These are phyloP conservation scores for Zymoseptoria crescenta DNA, from an alignment of 2,329 filamentous ascomycete genomes.

Conservation along the genomic window DNA sequence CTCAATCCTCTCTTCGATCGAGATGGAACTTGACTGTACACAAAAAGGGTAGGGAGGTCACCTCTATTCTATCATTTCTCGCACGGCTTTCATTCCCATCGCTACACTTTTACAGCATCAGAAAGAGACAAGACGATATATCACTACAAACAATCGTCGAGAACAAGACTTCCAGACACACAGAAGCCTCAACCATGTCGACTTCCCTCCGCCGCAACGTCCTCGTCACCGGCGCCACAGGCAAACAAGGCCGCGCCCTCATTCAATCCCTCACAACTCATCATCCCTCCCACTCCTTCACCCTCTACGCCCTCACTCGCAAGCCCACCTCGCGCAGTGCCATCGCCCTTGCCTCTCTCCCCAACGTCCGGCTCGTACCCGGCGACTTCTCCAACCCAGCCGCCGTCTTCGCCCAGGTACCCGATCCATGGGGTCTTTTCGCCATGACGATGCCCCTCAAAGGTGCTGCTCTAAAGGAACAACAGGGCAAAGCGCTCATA, in stretches of 20 bases:
- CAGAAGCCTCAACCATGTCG: constrained; percentile 1
- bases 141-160: neutral
- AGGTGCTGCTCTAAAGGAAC: constrained; percentile 36
- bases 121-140: neutral
- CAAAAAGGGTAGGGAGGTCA: neutral
- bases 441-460: constrained; percentile 17
- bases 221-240: constrained; percentile 40
- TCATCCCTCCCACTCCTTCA: constrained; percentile 22
- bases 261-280: constrained; percentile 35
- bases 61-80: neutral
- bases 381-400: constrained; percentile 49
- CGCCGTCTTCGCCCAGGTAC: constrained; percentile 40
- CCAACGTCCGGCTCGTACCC: constrained; percentile 48
- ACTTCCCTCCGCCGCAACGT: constrained; percentile 17
- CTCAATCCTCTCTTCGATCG: neutral
- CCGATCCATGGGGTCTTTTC: constrained; percentile 24
- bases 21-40: neutral
- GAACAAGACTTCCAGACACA: neutral
- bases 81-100: neutral
- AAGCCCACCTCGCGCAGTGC: constrained; percentile 46
- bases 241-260: constrained; percentile 41
- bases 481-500: constrained; percentile 52
- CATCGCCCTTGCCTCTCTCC: constrained; percentile 38
- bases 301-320: constrained; percentile 55
- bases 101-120: neutral